Percentiles rank a stretch among this genome's conserved stretches.
Conservation (phyloP, 2,329 filamentous ascomycete genomes). For the Colletotrichum tamarilloi region DNA sequence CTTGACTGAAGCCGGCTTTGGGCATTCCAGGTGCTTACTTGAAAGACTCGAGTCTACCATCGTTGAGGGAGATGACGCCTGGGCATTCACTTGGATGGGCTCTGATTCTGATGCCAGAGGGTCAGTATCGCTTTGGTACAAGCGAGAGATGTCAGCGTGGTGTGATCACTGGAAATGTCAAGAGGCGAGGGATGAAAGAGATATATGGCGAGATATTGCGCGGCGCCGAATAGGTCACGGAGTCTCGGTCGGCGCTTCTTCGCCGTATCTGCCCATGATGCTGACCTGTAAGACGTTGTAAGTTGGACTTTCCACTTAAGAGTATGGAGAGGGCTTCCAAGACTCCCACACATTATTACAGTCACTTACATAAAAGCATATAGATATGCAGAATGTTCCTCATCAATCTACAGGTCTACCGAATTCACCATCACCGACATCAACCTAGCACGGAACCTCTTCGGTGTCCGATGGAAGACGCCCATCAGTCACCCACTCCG, state of each 20-base stretch:
- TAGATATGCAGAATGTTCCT: conserved; percentile 16
- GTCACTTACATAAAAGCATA: background rate
- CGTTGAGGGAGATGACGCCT: background rate
- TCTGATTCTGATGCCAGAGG: conserved; percentile 18
- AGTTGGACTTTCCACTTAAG: background rate
- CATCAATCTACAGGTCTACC: conserved; percentile 9
- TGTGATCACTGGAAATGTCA: conserved; percentile 32
- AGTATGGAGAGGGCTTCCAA: background rate
- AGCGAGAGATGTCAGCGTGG: conserved; percentile 27
- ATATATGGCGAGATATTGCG: conserved; percentile 14
- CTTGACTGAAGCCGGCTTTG: conserved; percentile 9
- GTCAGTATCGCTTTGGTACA: conserved; percentile 14
- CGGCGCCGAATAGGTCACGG: background rate
- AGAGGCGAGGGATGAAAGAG: conserved; percentile 13
- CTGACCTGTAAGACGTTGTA: conserved; percentile 26
- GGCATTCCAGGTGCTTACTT: conserved; percentile 22
- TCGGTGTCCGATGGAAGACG: background rate
- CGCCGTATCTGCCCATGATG: conserved; percentile 25
- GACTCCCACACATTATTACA: background rate
- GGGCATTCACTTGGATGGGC: conserved; percentile 24
- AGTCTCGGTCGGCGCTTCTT: background rate
- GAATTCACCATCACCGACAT: conserved; percentile 30
- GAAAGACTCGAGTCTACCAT: background rate
- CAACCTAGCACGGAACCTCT: conserved; percentile 8
- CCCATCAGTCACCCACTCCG: conserved; percentile 6